Conservation (phyloP, 352 stramenopile species). For the Pythium chondricola region DNA sequence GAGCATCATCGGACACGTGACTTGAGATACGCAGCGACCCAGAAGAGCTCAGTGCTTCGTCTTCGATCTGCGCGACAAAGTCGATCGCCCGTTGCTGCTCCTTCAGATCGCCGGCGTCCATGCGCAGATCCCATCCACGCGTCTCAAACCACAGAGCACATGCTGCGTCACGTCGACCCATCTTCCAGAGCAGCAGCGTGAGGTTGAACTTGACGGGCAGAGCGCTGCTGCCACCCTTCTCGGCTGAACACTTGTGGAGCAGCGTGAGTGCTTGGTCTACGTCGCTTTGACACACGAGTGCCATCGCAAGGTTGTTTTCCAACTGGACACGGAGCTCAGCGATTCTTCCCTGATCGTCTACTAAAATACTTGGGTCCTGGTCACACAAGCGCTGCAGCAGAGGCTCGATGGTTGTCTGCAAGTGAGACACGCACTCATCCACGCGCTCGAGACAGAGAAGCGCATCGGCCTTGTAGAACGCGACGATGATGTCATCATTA, state of each 20-base stretch:
- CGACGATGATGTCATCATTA: slow-evolving; percentile 7
- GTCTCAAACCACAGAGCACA: slow-evolving; percentile 65
- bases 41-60: slow-evolving; percentile 15
- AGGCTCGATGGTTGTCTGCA: slow-evolving; percentile 28
- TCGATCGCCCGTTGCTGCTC: slow-evolving; percentile 18
- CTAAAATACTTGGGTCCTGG: not conserved
- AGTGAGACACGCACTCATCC: slow-evolving; percentile 38
- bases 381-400: not conserved
- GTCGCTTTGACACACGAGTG: slow-evolving; percentile 26
- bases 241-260: slow-evolving; percentile 32
- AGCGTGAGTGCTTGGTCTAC: slow-evolving; percentile 34
- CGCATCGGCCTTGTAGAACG: slow-evolving; percentile 70
- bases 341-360: slow-evolving; percentile 30
- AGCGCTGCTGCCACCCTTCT: slow-evolving; percentile 35
- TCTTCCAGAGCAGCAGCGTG: slow-evolving; percentile 65
- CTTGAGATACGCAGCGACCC: not conserved
- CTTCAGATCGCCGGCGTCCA: slow-evolving; percentile 19
- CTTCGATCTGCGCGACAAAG: slow-evolving; percentile 12
- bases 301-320: slow-evolving; percentile 73
- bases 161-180: slow-evolving; percentile 33
- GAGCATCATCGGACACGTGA: slow-evolving; percentile 31
- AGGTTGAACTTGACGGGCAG: slow-evolving; percentile 66
- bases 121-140: slow-evolving; percentile 42
- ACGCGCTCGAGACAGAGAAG: slow-evolving; percentile 72
- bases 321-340: slow-evolving; percentile 40